Evolutionary conservation across 179 eudicot species (phyloP).

Genomic region (Silene noctiflora): DNA sequence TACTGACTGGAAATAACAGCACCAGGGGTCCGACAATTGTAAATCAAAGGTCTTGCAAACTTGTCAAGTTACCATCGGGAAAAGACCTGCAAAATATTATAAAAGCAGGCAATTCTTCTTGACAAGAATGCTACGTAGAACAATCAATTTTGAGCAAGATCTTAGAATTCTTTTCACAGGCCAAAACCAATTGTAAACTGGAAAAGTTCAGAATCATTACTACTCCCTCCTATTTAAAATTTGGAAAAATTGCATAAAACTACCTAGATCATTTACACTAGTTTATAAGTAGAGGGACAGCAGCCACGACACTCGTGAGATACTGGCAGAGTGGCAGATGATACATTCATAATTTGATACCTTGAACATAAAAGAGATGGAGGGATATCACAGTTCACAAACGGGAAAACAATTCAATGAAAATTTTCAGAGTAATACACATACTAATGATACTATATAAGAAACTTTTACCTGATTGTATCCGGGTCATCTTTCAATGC

Average conservation of each 20-base stretch:
- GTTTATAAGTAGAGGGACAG: neutral
- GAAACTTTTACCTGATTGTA: conserved; percentile 68
- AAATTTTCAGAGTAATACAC: neutral
- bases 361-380: neutral
- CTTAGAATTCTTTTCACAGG: too few relatives aligned
- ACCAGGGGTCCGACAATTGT: neutral
- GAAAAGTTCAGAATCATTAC: too few relatives aligned
- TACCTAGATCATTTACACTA: neutral
- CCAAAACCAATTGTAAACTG: too few relatives aligned
- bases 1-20: conserved; percentile 12
- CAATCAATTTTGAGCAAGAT: neutral
- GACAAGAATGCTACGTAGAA: neutral
- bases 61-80: neutral
- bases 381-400: neutral
- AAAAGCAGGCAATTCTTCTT: too few relatives aligned
- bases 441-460: too few relatives aligned
- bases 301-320: neutral
- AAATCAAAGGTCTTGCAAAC: neutral
- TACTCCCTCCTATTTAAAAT: neutral
- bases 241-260: neutral
- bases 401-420: too few relatives aligned
- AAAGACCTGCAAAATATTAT: too few relatives aligned
- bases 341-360: too few relatives aligned
- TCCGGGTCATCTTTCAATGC: conserved; percentile 78
- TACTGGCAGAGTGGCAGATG: neutral